Evolutionary conservation across 164 flowering plant genomes (phyloP).

Genomic region (Magnolia sinica): DNA sequence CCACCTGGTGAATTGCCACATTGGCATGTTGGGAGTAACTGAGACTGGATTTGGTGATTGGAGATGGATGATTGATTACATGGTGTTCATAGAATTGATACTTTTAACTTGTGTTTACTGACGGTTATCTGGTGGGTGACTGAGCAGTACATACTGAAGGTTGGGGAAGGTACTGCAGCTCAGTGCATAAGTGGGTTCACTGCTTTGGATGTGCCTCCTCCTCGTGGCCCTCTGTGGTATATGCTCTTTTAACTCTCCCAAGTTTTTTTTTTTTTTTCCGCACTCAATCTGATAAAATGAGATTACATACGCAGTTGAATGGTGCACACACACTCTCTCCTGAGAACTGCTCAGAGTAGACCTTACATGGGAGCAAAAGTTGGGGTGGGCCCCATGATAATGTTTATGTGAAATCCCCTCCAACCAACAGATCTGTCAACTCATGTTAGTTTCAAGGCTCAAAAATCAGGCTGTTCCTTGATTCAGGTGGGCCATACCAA

Average conservation of each 20-base stretch:
- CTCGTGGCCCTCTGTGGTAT: conserved; percentile 74
- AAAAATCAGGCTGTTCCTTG: too few species aligned
- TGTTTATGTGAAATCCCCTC: too few species aligned
- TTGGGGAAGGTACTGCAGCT: conserved; percentile 55
- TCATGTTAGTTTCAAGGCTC: too few species aligned
- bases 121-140: neutral
- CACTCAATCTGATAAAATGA: too few species aligned
- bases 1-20: too few species aligned
- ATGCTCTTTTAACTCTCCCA: neutral
- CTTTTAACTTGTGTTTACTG: too few species aligned
- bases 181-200: conserved; percentile 76
- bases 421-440: too few species aligned
- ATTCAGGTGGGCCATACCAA: too few species aligned
- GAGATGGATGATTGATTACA: neutral
- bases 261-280: neutral
- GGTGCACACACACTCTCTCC: too few species aligned
- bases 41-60: neutral
- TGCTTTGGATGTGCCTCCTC: conserved; percentile 67
- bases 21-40: too few species aligned
- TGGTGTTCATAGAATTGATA: neutral
- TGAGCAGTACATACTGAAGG: conserved; percentile 59
- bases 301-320: neutral
- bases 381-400: too few species aligned
- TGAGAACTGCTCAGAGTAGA: neutral
- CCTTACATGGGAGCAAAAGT: too few species aligned